These are phyloP conservation scores for Rhizomucor pusillus DNA, from an alignment of 371 early-diverging fungal genomes.

Conservation along the genomic window DNA sequence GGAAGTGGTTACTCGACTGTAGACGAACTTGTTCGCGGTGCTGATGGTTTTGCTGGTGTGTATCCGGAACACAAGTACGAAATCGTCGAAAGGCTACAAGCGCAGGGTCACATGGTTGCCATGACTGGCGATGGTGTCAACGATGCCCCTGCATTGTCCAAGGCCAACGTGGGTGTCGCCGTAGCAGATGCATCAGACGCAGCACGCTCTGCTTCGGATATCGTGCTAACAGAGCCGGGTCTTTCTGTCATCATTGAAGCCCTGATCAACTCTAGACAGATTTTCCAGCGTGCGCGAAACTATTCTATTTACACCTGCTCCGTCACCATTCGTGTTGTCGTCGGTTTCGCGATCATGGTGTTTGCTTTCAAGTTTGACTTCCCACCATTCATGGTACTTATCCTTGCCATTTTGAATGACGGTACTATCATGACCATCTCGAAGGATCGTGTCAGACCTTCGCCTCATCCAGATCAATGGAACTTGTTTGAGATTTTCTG, in stretches of 20 bases:
- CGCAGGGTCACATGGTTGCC: slow-evolving; percentile 75
- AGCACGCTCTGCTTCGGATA: slow-evolving; percentile 74
- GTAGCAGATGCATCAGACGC: slow-evolving; percentile 80
- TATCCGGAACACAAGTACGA: slow-evolving; percentile 93
- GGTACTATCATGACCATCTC: slow-evolving; percentile 64
- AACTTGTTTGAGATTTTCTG: slow-evolving; percentile 56
- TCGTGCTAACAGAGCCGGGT: slow-evolving; percentile 76
- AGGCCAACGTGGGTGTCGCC: slow-evolving; percentile 80
- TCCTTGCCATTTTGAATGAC: slow-evolving; percentile 59
- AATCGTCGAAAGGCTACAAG: slow-evolving; percentile 89
- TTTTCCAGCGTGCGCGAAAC: slow-evolving; percentile 69
- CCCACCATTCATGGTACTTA: slow-evolving; percentile 64
- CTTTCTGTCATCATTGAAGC: slow-evolving; percentile 71
- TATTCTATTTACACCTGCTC: slow-evolving; percentile 63
- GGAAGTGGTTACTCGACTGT: slow-evolving; percentile 70
- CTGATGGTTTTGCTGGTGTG: slow-evolving; percentile 88
- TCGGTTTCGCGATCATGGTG: slow-evolving; percentile 54
- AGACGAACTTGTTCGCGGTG: slow-evolving; percentile 76
- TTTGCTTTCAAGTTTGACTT: slow-evolving; percentile 57
- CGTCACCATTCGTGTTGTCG: slow-evolving; percentile 62
- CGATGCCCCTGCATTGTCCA: slow-evolving; percentile 91
- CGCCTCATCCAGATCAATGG: slow-evolving; percentile 58
- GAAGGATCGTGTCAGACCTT: slow-evolving; percentile 55
- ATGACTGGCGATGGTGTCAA: slow-evolving; percentile 98
- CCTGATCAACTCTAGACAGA: slow-evolving; percentile 61